Evolutionary conservation across 441 rosid species (phyloP).

Genomic region (Pelargonium fulgidum): DNA sequence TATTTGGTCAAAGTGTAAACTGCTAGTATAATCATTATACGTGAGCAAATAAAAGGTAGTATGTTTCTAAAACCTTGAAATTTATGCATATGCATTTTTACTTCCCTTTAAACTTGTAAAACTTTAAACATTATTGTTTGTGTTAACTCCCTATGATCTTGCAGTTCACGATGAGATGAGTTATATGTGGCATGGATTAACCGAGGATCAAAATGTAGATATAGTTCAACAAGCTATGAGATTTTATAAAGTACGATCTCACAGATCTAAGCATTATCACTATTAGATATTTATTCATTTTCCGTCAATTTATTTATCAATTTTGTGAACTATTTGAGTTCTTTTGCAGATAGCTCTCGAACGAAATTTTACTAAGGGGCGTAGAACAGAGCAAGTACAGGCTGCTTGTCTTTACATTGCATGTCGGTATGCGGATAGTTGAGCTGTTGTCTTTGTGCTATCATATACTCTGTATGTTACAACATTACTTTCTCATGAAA

Average conservation of each 20-base stretch:
- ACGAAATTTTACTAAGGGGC: conserved; percentile 72
- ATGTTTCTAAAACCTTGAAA: not conserved
- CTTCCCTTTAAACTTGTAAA: not conserved
- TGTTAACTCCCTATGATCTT: conserved; percentile 17
- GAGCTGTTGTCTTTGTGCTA: conserved; percentile 7
- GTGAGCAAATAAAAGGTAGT: not conserved
- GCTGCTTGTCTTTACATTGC: conserved; percentile 89
- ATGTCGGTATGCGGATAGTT: conserved; percentile 56
- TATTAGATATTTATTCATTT: conserved; percentile 7
- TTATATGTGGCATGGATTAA: conserved; percentile 49
- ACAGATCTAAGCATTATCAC: conserved; percentile 14
- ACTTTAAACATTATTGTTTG: conserved; percentile 15
- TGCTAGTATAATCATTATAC: not conserved
- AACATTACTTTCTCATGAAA: not conserved
- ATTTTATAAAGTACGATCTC: conserved; percentile 57
- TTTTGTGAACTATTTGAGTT: conserved; percentile 19
- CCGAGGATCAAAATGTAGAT: conserved; percentile 50
- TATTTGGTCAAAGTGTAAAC: not conserved
- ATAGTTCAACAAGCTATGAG: conserved; percentile 44
- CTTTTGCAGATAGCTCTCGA: conserved; percentile 56
- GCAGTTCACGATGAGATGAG: conserved; percentile 62
- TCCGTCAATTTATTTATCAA: conserved; percentile 17
- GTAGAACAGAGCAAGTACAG: conserved; percentile 76
- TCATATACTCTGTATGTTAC: not conserved
- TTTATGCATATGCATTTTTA: conserved; percentile 3